These are phyloP conservation scores for Aspergillus heteromorphus DNA, from an alignment of 495 filamentous ascomycete genomes.

Conservation along the genomic window DNA sequence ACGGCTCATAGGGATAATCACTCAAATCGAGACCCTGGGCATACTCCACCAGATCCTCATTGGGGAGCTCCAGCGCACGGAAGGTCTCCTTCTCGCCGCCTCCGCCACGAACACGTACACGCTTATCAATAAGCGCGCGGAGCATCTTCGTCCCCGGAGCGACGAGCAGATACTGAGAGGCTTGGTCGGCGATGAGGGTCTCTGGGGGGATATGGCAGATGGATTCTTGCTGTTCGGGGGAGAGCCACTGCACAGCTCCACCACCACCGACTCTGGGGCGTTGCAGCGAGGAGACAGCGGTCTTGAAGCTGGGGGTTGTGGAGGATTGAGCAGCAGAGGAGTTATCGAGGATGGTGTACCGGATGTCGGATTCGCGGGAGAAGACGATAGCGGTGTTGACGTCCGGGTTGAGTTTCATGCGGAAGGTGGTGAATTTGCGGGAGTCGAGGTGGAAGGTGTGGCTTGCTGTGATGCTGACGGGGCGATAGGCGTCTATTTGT, in stretches of 20 bases:
- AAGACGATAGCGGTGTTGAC: slow-evolving; percentile 29
- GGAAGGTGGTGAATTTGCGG: slow-evolving; percentile 30
- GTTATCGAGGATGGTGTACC: slow-evolving; percentile 12
- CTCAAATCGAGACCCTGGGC: slow-evolving; percentile 24
- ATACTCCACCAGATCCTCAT: slow-evolving; percentile 26
- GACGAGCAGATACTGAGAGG: slow-evolving; percentile 21
- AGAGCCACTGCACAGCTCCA: slow-evolving; percentile 20
- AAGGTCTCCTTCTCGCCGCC: slow-evolving; percentile 20
- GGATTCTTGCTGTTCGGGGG: slow-evolving; percentile 21
- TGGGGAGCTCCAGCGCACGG: slow-evolving; percentile 13
- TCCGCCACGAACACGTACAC: slow-evolving; percentile 17
- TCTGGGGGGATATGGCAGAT: slow-evolving; percentile 15
- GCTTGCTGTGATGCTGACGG: slow-evolving; percentile 19
- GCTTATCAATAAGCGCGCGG: slow-evolving; percentile 21
- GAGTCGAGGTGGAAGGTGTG: slow-evolving; percentile 29
- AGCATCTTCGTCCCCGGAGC: slow-evolving; percentile 27
- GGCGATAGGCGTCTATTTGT: slow-evolving; percentile 7
- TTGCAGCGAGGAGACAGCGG: slow-evolving; percentile 6
- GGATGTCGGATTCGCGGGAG: slow-evolving; percentile 24
- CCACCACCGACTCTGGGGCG: too few relatives aligned
- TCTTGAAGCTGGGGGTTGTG: slow-evolving; percentile 1
- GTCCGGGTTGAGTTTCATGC: slow-evolving; percentile 24
- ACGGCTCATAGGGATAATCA: slow-evolving; percentile 22
- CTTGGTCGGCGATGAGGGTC: neutral
- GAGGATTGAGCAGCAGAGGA: neutral